phyloP scores from a whole-genome alignment of 164 flowering plant genomes.

The Dillenia turbinata region DNA sequence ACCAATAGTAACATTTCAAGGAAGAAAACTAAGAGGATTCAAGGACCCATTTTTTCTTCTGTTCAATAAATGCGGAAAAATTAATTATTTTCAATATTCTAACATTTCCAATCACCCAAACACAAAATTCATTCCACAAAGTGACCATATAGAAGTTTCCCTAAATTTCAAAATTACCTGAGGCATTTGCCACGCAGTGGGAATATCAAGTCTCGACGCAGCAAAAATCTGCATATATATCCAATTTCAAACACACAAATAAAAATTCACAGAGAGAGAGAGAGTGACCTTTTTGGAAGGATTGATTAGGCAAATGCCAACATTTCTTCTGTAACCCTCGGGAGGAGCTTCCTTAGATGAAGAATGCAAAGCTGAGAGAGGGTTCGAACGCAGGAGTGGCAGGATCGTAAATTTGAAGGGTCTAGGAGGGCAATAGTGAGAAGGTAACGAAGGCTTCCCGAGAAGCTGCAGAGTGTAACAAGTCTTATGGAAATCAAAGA shows the following conservation, averaged over 20 bases:
- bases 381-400: conserved; percentile 8
- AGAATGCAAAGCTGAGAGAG: conserved; percentile 14
- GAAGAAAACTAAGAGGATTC: too few species aligned
- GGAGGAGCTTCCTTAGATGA: conserved; percentile 80
- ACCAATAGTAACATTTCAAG: neutral
- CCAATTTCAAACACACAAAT: neutral
- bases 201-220: conserved; percentile 72
- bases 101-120: too few species aligned
- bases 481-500: conserved; percentile 4
- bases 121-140: too few species aligned
- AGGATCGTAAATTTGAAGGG: conserved; percentile 7
- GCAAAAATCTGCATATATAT: conserved; percentile 48
- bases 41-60: too few species aligned
- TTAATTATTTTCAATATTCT: too few species aligned
- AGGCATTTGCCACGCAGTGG: conserved; percentile 89
- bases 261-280: neutral
- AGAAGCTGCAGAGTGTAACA: neutral
- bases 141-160: too few species aligned
- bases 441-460: neutral
- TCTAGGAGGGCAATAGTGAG: conserved; percentile 10
- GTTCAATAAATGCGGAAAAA: too few species aligned
- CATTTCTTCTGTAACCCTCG: conserved; percentile 77
- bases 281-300: conserved; percentile 50
- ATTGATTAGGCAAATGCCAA: conserved; percentile 81
- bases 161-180: conserved; percentile 37